phyloP scores from a whole-genome alignment of 192 early-diverging fungal species.

The Coemansia sp. region DNA sequence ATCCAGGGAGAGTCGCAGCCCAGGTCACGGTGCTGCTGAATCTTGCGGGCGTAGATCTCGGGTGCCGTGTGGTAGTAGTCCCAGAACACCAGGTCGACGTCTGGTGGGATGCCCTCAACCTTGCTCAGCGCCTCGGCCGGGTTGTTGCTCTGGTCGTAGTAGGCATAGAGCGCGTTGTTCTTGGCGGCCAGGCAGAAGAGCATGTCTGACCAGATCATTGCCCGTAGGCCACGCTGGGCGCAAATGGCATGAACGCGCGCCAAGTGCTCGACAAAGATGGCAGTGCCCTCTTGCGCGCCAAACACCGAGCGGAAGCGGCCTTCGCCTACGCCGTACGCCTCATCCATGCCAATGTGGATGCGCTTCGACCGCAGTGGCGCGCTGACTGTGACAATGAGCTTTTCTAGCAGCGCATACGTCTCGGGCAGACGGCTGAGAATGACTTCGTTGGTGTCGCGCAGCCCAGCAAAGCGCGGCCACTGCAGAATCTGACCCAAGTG shows the following conservation, averaged over 20 bases:
- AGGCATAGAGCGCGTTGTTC: slow-evolving; percentile 76
- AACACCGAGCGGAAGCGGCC: slow-evolving; percentile 74
- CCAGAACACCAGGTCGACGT: slow-evolving; percentile 78
- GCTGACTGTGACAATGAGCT: slow-evolving; percentile 63
- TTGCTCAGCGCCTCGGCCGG: slow-evolving; percentile 56
- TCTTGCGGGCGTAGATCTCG: slow-evolving; percentile 70
- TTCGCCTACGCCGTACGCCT: slow-evolving; percentile 83
- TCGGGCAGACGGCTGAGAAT: slow-evolving; percentile 66
- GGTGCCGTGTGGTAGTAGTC: slow-evolving; percentile 79
- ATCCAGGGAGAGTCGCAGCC: slow-evolving; percentile 79
- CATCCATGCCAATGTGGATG: slow-evolving; percentile 89
- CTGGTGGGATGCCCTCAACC: slow-evolving; percentile 56
- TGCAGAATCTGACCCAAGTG: slow-evolving; percentile 87
- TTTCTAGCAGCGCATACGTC: slow-evolving; percentile 76
- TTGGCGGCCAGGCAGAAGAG: slow-evolving; percentile 68
- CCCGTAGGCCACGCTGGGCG: slow-evolving; percentile 56
- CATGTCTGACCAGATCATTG: slow-evolving; percentile 89
- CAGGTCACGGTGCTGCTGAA: slow-evolving; percentile 78
- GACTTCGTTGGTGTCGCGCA: slow-evolving; percentile 82
- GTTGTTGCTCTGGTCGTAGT: slow-evolving; percentile 70
- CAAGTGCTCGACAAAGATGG: slow-evolving; percentile 76
- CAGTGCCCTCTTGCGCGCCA: slow-evolving; percentile 68
- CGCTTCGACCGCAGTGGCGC: slow-evolving; percentile 70
- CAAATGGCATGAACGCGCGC: slow-evolving; percentile 71
- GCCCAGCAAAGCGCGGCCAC: slow-evolving; percentile 75